Evolutionary conservation across 176 grass and related monocot species (phyloP).

Genomic region (Carex littledalei): DNA sequence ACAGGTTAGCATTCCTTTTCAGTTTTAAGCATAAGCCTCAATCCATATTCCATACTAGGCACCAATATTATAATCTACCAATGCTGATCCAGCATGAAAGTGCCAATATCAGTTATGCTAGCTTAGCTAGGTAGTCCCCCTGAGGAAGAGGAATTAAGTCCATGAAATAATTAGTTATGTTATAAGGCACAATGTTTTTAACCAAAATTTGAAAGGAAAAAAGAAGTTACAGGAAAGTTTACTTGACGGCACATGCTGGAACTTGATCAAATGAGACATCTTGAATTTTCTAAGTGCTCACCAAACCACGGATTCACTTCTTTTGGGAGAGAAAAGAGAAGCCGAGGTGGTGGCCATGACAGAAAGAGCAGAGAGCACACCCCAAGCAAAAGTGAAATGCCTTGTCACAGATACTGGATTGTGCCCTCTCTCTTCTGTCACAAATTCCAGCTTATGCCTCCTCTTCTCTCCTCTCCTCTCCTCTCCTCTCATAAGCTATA

Average conservation of each 20-base stretch:
- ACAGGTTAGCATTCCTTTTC: neutral
- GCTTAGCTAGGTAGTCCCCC: neutral
- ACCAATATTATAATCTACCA: neutral
- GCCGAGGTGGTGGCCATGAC: slow-evolving; percentile 43
- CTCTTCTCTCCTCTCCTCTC: neutral
- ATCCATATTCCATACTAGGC: neutral
- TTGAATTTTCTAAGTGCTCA: neutral
- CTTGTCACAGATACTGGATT: slow-evolving; percentile 58
- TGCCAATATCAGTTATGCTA: neutral
- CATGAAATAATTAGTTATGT: neutral
- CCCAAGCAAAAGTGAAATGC: slow-evolving; percentile 43
- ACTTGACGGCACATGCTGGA: neutral
- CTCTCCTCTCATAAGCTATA: neutral
- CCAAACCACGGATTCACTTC: neutral
- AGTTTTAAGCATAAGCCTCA: neutral
- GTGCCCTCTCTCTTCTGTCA: slow-evolving; percentile 99
- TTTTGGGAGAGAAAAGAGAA: slow-evolving; percentile 1
- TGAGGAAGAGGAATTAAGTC: neutral
- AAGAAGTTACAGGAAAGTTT: neutral
- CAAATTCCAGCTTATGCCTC: slow-evolving; percentile 17
- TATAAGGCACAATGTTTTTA: neutral
- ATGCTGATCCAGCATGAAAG: neutral
- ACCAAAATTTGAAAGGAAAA: neutral
- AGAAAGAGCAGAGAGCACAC: slow-evolving; percentile 98
- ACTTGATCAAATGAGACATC: neutral